Evolutionary conservation across 768 basidiomycete species (phyloP).

Genomic region (Lentinula aciculospora): DNA sequence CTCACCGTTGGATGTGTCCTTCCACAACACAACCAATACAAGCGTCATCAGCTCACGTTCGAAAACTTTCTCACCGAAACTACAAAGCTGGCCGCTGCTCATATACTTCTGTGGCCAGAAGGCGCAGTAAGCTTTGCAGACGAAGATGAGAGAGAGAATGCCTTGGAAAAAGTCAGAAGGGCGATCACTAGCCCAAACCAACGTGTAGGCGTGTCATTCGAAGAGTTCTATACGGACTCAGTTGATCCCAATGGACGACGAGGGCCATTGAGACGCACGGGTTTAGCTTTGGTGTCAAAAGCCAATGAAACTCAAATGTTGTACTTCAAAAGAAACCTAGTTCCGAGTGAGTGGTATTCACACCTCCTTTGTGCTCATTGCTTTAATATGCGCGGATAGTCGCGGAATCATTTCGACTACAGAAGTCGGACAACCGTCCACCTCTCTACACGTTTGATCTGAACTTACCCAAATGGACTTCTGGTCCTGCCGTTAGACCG

Average conservation of each 20-base stretch:
- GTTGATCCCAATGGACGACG: constrained; percentile 26
- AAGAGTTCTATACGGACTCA: constrained; percentile 46
- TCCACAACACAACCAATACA: constrained; percentile 39
- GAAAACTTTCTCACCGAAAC: constrained; percentile 62
- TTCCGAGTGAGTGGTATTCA: constrained; percentile 56
- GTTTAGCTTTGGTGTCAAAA: constrained; percentile 54
- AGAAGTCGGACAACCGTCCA: constrained; percentile 48
- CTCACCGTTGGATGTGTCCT: constrained; percentile 64
- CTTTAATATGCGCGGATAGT: constrained; percentile 36
- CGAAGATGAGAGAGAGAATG: constrained; percentile 39
- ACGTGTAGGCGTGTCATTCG: constrained; percentile 67
- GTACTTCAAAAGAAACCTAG: constrained; percentile 74
- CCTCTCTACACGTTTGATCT: constrained; percentile 39
- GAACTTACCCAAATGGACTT: constrained; percentile 38
- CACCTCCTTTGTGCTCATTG: not conserved
- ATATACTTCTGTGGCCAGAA: constrained; percentile 76
- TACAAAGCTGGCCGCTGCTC: constrained; percentile 37
- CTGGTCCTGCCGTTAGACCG: constrained; percentile 38
- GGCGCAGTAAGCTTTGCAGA: constrained; percentile 65
- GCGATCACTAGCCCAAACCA: constrained; percentile 24
- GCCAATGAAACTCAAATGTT: constrained; percentile 30
- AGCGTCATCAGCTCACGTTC: constrained; percentile 37
- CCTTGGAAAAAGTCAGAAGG: constrained; percentile 38
- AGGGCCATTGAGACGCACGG: constrained; percentile 45
- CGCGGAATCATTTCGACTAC: constrained; percentile 68